A percentile compares a stretch with the other conserved stretches of the same genome.
phyloP scores from a whole-genome alignment of 1,284 basidiomycete species.

The Trametes hirsuta region DNA sequence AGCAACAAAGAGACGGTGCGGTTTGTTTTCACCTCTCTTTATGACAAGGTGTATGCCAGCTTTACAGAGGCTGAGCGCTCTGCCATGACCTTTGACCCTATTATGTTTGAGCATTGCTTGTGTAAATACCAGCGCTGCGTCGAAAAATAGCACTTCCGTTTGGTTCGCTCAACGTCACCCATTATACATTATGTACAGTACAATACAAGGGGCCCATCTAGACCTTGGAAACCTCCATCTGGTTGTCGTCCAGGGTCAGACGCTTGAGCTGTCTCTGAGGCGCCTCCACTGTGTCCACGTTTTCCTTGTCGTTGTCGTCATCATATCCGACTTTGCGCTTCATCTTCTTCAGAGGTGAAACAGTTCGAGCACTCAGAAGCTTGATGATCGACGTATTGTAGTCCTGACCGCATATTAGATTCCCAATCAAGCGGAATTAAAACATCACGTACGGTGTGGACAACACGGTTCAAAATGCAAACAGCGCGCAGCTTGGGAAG shows the following conservation, averaged over 20 bases:
- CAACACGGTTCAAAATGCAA: too few relatives aligned
- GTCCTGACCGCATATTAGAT: not conserved
- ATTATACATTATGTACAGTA: not conserved
- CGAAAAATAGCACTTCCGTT: not conserved
- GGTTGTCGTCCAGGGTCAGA: not conserved
- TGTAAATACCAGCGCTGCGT: not conserved
- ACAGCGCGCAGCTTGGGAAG: not conserved
- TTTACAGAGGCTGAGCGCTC: not conserved
- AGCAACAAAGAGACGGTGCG: not conserved
- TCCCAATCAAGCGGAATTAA: too few relatives aligned
- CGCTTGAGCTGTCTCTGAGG: not conserved
- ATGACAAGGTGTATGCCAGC: not conserved
- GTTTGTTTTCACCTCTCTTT: not conserved
- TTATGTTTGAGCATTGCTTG: not conserved
- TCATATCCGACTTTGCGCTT: not conserved
- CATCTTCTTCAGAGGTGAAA: not conserved
- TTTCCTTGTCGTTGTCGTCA: not conserved
- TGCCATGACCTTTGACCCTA: not conserved
- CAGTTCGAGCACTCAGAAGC: not conserved
- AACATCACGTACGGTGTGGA: too few relatives aligned
- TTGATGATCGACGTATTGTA: not conserved
- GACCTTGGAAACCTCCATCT: not conserved
- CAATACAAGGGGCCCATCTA: not conserved
- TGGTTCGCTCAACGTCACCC: not conserved
- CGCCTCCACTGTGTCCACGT: not conserved